A percentile compares a stretch with the other conserved stretches of the same genome.
Evolutionary conservation across 2,329 filamentous ascomycete species (phyloP).

Genomic region (Sporothrix brasiliensis): DNA sequence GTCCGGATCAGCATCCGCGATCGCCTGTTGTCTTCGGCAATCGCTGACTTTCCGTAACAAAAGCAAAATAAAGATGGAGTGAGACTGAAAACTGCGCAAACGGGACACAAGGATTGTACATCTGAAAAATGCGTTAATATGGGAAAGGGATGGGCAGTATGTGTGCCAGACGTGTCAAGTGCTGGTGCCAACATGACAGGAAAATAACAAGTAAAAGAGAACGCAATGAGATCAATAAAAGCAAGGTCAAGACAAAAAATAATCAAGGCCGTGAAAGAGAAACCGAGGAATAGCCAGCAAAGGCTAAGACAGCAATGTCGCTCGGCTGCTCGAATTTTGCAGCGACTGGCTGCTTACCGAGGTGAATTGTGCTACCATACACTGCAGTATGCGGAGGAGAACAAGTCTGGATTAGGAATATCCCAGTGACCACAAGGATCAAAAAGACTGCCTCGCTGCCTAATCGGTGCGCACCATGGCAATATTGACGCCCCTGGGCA

Average conservation of each 20-base stretch:
- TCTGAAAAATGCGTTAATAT: background rate
- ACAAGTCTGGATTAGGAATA: background rate
- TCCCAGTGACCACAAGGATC: background rate
- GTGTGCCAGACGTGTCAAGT: background rate
- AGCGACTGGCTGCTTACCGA: slow-evolving; percentile 26
- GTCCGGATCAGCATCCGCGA: slow-evolving; percentile 6
- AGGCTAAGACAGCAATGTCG: background rate
- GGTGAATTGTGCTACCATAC: slow-evolving; percentile 17
- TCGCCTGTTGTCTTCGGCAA: slow-evolving; percentile 5
- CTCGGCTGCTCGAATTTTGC: background rate
- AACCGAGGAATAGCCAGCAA: background rate
- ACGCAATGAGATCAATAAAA: background rate
- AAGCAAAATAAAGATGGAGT: background rate
- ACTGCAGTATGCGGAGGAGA: background rate
- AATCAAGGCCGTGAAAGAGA: background rate
- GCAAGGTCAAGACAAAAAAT: background rate
- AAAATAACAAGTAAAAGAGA: background rate
- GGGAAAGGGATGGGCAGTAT: background rate
- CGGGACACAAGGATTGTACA: background rate
- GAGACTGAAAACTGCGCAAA: slow-evolving; percentile 24
- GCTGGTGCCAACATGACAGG: too few relatives aligned
- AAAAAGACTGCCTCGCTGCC: background rate
- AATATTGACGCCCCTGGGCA: background rate
- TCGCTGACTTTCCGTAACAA: background rate
- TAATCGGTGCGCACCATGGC: background rate